These are phyloP conservation scores for Vanrija humicola DNA, from an alignment of 1,284 basidiomycete genomes.

Conservation along the genomic window DNA sequence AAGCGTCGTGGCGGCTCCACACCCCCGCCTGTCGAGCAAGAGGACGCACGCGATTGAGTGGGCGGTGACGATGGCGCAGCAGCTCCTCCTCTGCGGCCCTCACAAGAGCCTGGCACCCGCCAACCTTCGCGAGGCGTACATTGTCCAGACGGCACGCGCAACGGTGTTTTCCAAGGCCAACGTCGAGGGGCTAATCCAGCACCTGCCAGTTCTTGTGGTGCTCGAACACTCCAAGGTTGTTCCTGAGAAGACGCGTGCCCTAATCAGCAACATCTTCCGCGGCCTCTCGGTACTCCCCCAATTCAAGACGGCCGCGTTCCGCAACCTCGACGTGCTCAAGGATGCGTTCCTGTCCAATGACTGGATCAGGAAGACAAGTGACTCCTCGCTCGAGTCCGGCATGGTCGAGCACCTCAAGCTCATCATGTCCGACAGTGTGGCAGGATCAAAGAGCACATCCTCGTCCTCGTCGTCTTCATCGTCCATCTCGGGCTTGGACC, in stretches of 20 bases:
- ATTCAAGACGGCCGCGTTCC: constrained; percentile 47
- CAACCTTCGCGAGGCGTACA: constrained; percentile 34
- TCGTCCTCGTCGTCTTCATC: not conserved
- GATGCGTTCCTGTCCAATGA: constrained; percentile 44
- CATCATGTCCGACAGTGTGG: constrained; percentile 44
- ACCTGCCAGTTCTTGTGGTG: constrained; percentile 41
- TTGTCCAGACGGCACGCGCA: constrained; percentile 36
- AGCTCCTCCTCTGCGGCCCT: constrained; percentile 34
- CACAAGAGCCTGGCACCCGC: constrained; percentile 29
- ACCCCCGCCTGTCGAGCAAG: constrained; percentile 27
- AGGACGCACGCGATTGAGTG: constrained; percentile 27
- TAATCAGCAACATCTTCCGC: constrained; percentile 26
- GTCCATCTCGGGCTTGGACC: constrained; percentile 23
- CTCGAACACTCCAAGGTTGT: constrained; percentile 25
- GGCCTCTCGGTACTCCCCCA: constrained; percentile 35
- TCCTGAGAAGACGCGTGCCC: constrained; percentile 20
- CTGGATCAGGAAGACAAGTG: constrained; percentile 36
- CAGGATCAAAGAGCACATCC: constrained; percentile 15
- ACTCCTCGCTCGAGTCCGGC: constrained; percentile 33
- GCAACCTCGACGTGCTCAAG: constrained; percentile 43
- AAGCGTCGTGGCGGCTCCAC: constrained; percentile 15
- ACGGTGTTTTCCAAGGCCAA: constrained; percentile 27
- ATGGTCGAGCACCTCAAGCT: constrained; percentile 46
- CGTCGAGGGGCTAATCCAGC: constrained; percentile 34
- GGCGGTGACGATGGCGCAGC: constrained; percentile 31